Conservation (phyloP, 2,329 filamentous ascomycete genomes). For the Colletotrichum sublineola region DNA sequence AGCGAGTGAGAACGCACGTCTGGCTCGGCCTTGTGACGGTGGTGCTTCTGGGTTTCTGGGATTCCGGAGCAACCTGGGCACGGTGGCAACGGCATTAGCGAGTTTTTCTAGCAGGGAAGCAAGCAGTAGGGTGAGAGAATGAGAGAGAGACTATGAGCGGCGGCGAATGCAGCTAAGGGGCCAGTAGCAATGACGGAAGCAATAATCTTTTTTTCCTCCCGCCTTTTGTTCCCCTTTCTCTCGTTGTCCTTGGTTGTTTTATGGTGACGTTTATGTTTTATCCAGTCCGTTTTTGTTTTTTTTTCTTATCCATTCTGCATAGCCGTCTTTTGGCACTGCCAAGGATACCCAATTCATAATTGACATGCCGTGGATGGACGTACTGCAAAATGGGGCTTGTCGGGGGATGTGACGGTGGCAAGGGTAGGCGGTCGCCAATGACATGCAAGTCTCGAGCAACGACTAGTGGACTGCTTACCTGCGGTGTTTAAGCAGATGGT, state of each 20-base stretch:
- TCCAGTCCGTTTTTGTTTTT: constrained; percentile 7
- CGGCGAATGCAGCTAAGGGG: constrained; percentile 8
- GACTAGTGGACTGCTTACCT: constrained; percentile 25
- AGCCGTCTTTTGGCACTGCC: neutral
- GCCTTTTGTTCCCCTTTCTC: neutral
- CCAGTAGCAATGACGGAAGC: constrained; percentile 7
- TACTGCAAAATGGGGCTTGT: constrained; percentile 24
- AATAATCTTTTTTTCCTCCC: neutral
- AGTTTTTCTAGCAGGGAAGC: constrained; percentile 30
- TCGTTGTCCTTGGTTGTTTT: neutral
- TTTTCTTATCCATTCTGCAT: neutral
- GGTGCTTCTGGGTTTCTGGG: constrained; percentile 33
- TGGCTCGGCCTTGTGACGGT: constrained; percentile 2
- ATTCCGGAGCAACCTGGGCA: constrained; percentile 33
- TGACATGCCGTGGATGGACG: constrained; percentile 16
- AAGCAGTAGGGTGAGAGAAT: constrained; percentile 3
- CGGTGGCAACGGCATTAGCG: constrained; percentile 38
- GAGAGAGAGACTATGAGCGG: neutral
- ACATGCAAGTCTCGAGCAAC: neutral
- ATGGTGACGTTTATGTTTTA: constrained; percentile 6
- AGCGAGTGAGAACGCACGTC: constrained; percentile 33
- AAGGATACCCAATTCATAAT: constrained; percentile 24
- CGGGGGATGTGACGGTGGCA: constrained; percentile 3
- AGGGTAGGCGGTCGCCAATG: constrained; percentile 1
- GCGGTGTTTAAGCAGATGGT: neutral